Evolutionary conservation across 805 yeast genomes (phyloP).

Genomic region (Saturnispora serradocipensis): DNA sequence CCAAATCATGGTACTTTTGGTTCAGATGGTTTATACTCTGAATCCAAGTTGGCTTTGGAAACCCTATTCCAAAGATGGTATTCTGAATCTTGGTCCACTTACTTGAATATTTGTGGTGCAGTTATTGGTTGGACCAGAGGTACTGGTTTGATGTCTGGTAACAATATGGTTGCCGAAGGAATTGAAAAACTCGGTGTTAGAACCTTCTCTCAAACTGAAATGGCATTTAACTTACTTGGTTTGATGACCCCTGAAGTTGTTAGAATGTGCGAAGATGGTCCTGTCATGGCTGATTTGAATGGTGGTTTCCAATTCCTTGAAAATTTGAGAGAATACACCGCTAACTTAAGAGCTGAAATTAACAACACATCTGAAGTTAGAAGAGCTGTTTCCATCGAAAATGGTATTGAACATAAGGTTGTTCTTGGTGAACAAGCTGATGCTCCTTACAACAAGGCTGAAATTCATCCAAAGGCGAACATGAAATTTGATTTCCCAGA

Average conservation of each 20-base stretch:
- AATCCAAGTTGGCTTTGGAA: slow-evolving; percentile 91
- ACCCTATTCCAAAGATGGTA: slow-evolving; percentile 98
- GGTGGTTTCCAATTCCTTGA: slow-evolving; percentile 96
- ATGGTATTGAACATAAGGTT: slow-evolving; percentile 77
- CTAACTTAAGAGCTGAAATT: slow-evolving; percentile 66
- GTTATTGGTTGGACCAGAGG: slow-evolving; percentile 99
- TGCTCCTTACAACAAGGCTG: slow-evolving; percentile 68
- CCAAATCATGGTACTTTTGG: slow-evolving; percentile 99
- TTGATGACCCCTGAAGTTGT: slow-evolving; percentile 80
- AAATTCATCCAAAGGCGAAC: slow-evolving; percentile 89
- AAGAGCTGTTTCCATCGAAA: slow-evolving; percentile 90
- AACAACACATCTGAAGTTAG: slow-evolving; percentile 82
- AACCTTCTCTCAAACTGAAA: slow-evolving; percentile 97
- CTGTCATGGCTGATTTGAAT: slow-evolving; percentile 96
- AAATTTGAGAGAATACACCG: slow-evolving; percentile 81
- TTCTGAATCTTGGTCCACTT: slow-evolving; percentile 93
- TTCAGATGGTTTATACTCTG: slow-evolving; percentile 96
- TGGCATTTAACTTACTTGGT: slow-evolving; percentile 98
- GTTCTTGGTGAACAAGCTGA: slow-evolving; percentile 86
- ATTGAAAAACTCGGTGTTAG: slow-evolving; percentile 93
- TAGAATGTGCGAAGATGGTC: slow-evolving; percentile 81
- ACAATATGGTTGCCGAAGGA: slow-evolving; percentile 96
- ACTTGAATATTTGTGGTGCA: slow-evolving; percentile 96
- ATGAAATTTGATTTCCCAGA: slow-evolving; percentile 90
- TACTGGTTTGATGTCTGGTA: slow-evolving; percentile 96